Evolutionary conservation across 108 stramenopile genomes (phyloP), one percentile per base, ranked within the genome.

Genomic region (Skeletonema potamos): DNA sequence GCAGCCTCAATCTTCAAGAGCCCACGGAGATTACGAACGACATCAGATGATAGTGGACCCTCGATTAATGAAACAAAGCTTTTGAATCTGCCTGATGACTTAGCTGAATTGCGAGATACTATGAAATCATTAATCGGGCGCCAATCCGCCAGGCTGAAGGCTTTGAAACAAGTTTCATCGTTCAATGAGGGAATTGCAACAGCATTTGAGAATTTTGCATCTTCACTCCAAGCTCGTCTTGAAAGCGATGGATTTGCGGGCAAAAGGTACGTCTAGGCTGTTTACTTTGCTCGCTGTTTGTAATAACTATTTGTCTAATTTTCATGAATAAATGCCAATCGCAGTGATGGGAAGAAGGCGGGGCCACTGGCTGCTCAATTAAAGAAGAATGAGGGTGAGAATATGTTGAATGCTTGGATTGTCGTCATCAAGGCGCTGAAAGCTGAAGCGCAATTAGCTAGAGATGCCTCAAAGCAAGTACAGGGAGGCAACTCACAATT

Each of bases 41-140:
- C 75, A 27, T 77, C 85, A 12, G 89, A 92, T 58, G 85, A 84
- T 51, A 51, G 15, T 51, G 86, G 78, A 12, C 78, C 77, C 41
- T 89, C 87, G 11, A 76, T 82, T 10, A 86, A 85, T 69, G 89
- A 89, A 62, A 88, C 89, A 2, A 84, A 87, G 46, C 84, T 79
- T 29, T 66, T 90, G 29, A 87, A 89, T 34, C 64, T 92, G 20
- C 86, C 87, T 2, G 76, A 85, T 63, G 80, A 79, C 28, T 46
- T 85, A 28, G 92, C 87, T 5, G 30, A 64, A 20, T 76, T 81
- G 12, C 76, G 92, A 46, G 92, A 92, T 66, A 72, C 75, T 11
- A 68, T 86, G 60, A 86, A 82, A 54, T 62, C 84, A 9, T 34
- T 68, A n/a, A 33, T 92, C 15, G 72, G 79, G 1, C 58, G 43